Conservation (phyloP, 345 rosid genomes). For the Dipteronia dyeriana region DNA sequence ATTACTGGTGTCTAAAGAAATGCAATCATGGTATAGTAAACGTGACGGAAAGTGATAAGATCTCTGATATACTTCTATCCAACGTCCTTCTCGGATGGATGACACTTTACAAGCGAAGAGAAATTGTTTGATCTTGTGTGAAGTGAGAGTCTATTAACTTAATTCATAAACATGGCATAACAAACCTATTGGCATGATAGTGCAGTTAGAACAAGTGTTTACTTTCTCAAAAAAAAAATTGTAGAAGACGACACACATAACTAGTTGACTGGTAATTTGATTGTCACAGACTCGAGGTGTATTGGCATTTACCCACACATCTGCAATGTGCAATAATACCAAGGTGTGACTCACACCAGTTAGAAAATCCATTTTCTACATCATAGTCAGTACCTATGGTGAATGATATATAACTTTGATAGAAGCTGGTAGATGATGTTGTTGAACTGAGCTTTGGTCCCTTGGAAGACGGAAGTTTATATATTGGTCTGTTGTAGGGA, state of each 20-base stretch:
- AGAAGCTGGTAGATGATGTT: not conserved
- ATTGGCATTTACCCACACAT: not conserved
- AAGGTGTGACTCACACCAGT: not conserved
- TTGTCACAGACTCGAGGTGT: not conserved
- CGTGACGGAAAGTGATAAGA: not conserved
- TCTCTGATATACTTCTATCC: not conserved
- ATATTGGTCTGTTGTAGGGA: no score
- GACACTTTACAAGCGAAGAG: not conserved
- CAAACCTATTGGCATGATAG: not conserved
- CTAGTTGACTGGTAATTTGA: not conserved
- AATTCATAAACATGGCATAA: not conserved
- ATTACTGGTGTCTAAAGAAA: not conserved
- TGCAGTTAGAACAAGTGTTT: not conserved
- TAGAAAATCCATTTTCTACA: not conserved
- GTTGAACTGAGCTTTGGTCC: not conserved
- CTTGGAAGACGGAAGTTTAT: not conserved
- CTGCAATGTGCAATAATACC: not conserved
- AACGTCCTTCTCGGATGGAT: not conserved
- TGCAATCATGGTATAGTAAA: not conserved
- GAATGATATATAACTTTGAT: not conserved
- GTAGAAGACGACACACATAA: not conserved
- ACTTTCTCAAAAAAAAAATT: no score
- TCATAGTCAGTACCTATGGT: not conserved
- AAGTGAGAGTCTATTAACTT: not conserved
- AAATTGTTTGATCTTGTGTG: not conserved